phyloP scores from a whole-genome alignment of 2,329 filamentous ascomycete genomes.

The Colletotrichum caudatum region DNA sequence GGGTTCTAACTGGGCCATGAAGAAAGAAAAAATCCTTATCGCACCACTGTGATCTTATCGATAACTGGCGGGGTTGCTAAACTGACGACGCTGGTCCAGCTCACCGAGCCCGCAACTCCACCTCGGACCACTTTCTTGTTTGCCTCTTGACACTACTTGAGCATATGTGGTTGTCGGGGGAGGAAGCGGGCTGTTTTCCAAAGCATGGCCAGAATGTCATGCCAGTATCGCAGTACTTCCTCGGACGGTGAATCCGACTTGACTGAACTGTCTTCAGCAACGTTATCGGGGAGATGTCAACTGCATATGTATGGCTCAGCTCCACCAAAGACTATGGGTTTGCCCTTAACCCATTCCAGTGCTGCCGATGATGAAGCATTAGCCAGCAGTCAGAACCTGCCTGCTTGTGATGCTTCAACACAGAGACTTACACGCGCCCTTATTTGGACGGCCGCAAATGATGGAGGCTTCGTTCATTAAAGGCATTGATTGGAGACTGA shows the following conservation, averaged over 20 bases:
- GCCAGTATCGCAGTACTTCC: too few species aligned
- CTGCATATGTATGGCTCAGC: background rate
- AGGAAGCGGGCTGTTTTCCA: too few species aligned
- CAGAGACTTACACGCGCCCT: background rate
- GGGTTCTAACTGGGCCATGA: conserved; percentile 16
- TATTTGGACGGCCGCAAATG: background rate
- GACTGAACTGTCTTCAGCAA: background rate
- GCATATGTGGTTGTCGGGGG: background rate
- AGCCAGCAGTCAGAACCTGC: background rate
- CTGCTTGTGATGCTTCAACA: background rate
- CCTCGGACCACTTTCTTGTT: background rate
- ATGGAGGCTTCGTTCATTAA: conserved; percentile 4
- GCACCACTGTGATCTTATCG: conserved; percentile 28
- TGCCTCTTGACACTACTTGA: background rate
- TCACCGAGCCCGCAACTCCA: conserved; percentile 1
- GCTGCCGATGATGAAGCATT: background rate
- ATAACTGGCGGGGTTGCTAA: conserved; percentile 32
- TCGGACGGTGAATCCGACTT: too few species aligned
- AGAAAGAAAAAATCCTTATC: conserved; percentile 42
- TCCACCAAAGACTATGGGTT: background rate
- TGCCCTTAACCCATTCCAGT: background rate
- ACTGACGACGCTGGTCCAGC: background rate
- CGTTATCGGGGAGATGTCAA: background rate
- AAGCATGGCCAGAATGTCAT: background rate
- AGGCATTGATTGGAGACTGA: conserved; percentile 9